A percentile compares a stretch with the other conserved stretches of the same genome.
Conservation (phyloP, 2,329 filamentous ascomycete species). For the Fusarium verrucosum region DNA sequence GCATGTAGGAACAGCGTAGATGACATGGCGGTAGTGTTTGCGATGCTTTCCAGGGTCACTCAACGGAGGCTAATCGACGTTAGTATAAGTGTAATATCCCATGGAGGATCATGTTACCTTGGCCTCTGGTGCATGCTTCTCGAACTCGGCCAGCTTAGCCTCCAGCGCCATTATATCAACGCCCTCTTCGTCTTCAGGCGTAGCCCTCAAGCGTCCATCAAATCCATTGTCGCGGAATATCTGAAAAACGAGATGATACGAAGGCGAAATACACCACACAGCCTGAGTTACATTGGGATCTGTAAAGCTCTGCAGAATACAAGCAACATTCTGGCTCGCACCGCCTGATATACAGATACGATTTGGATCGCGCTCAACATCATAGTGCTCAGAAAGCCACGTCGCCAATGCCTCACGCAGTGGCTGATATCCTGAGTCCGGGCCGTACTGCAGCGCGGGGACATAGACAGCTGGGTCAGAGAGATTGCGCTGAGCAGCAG, state of each 20-base stretch:
- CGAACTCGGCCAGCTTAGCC: constrained; percentile 44
- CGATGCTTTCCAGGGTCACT: constrained; percentile 67
- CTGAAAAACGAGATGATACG: constrained; percentile 85
- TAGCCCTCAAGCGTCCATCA: constrained; percentile 68
- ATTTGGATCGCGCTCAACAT: constrained; percentile 54
- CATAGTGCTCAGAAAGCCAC: constrained; percentile 75
- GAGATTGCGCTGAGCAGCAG: constrained; percentile 69
- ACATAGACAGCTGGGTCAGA: constrained; percentile 65
- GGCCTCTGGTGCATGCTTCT: constrained; percentile 37
- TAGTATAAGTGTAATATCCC: background rate
- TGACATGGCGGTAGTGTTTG: constrained; percentile 86
- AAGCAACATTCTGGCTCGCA: constrained; percentile 83
- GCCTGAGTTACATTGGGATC: constrained; percentile 78
- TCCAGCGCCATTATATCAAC: constrained; percentile 69
- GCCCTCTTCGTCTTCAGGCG: constrained; percentile 82
- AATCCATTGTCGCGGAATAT: constrained; percentile 87
- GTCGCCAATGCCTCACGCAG: constrained; percentile 72
- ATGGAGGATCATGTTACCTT: constrained; percentile 2
- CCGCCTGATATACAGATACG: constrained; percentile 86
- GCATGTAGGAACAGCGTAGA: constrained; percentile 90
- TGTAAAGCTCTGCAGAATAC: constrained; percentile 80
- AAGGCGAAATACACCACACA: constrained; percentile 83
- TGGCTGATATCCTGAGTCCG: constrained; percentile 77
- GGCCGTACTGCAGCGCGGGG: constrained; percentile 79
- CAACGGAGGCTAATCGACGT: constrained; percentile 51